Conservation (phyloP, 2,329 filamentous ascomycete genomes). For the Ceratocystis albifundus region DNA sequence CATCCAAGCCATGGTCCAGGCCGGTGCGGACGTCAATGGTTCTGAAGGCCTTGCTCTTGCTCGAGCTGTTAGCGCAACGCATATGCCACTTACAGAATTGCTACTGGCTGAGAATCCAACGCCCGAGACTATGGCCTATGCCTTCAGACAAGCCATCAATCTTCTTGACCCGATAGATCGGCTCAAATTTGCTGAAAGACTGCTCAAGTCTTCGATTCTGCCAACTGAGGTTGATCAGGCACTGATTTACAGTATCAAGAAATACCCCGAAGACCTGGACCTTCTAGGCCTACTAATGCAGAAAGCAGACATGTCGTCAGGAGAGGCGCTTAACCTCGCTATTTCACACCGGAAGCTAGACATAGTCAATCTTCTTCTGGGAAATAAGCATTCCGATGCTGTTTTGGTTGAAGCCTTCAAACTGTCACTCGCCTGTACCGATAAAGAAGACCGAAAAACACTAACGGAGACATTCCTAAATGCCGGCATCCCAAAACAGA, state of each 20-base stretch:
- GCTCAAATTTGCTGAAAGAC: conserved; percentile 38
- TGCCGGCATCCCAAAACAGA: conserved; percentile 36
- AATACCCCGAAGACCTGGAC: conserved; percentile 38
- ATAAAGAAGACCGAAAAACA: conserved; percentile 33
- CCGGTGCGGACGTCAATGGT: conserved; percentile 45
- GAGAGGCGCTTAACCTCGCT: conserved; percentile 38
- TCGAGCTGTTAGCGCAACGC: conserved; percentile 38
- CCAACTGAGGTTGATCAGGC: conserved; percentile 40
- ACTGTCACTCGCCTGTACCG: conserved; percentile 33
- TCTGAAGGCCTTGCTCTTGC: conserved; percentile 42
- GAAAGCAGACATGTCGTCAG: conserved; percentile 41
- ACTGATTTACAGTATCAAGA: conserved; percentile 39
- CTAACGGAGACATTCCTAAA: conserved; percentile 39
- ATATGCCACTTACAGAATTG: conserved; percentile 38
- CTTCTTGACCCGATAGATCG: conserved; percentile 42
- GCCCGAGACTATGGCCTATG: conserved; percentile 36
- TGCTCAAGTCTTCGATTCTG: conserved; percentile 41
- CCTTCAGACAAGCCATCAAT: conserved; percentile 43
- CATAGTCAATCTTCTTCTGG: conserved; percentile 38
- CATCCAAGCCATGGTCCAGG: conserved; percentile 37
- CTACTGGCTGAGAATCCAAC: conserved; percentile 36
- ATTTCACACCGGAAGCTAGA: conserved; percentile 37
- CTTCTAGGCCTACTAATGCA: conserved; percentile 37
- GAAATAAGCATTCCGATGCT: conserved; percentile 29
- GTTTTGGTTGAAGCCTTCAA: conserved; percentile 35